Evolutionary conservation across 108 stramenopile species (phyloP).

Genomic region (Cyclotella choctawhatcheeana): DNA sequence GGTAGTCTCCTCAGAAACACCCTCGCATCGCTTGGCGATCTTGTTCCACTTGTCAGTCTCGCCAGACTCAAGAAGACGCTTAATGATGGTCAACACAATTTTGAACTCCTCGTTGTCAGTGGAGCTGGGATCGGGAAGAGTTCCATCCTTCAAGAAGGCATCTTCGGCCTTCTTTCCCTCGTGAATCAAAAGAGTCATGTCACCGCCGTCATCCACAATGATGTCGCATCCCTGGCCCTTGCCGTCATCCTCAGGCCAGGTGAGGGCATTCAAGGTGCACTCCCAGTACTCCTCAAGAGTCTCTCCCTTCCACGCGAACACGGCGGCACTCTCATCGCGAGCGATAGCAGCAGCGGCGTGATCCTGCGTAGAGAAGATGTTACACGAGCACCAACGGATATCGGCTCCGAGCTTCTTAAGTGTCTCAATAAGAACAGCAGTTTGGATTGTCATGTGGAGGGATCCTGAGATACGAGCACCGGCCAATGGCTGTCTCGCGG

Average conservation of each 20-base stretch:
- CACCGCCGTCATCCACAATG: slow-evolving; percentile 99
- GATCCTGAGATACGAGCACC: slow-evolving; percentile 98
- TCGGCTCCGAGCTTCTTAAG: slow-evolving; percentile 95
- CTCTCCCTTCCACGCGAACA: slow-evolving; percentile 99
- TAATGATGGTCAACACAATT: slow-evolving; percentile 97
- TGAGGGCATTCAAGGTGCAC: slow-evolving; percentile 97
- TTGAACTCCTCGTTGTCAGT: slow-evolving; percentile 99
- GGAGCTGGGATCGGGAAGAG: slow-evolving; percentile 95
- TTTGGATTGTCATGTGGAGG: slow-evolving; percentile 99
- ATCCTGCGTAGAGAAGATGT: slow-evolving; percentile 99
- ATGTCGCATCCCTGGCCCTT: slow-evolving; percentile 98
- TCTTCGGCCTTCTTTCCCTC: slow-evolving; percentile 99
- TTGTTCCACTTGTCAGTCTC: slow-evolving; percentile 99
- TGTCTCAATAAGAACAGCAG: slow-evolving; percentile 99
- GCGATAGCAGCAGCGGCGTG: slow-evolving; percentile 99
- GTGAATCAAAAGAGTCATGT: slow-evolving; percentile 99
- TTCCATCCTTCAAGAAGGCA: slow-evolving; percentile 94
- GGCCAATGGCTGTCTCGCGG: slow-evolving; percentile 75
- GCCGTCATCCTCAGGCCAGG: slow-evolving; percentile 97
- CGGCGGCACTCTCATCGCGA: slow-evolving; percentile 96
- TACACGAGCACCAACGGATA: slow-evolving; percentile 99
- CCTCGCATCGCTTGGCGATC: slow-evolving; percentile 93
- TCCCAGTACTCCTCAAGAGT: slow-evolving; percentile 99
- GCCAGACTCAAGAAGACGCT: slow-evolving; percentile 93
- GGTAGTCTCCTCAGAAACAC: slow-evolving; percentile 99